phyloP scores from a whole-genome alignment of 768 basidiomycete genomes.

The Panus rudis region DNA sequence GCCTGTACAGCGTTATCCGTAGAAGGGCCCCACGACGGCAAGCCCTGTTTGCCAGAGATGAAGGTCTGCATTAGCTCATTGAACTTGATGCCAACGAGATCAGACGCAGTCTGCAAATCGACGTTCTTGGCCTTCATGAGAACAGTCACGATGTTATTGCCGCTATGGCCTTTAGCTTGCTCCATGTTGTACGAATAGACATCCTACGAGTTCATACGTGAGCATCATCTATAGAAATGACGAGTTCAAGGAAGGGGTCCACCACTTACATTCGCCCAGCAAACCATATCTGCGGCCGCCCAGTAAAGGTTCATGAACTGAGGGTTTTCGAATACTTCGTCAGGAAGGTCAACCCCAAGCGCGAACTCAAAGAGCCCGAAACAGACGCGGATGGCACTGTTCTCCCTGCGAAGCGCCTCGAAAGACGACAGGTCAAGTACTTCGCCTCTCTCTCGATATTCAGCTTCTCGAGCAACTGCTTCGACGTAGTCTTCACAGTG shows the following conservation, averaged over 20 bases:
- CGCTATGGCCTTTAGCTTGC: conserved; percentile 53
- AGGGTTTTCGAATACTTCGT: conserved; percentile 52
- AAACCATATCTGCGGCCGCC: conserved; percentile 61
- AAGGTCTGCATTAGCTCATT: conserved; percentile 44
- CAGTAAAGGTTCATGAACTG: conserved; percentile 50
- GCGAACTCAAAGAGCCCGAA: conserved; percentile 61
- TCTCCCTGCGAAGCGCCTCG: conserved; percentile 56
- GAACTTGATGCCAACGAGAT: conserved; percentile 49
- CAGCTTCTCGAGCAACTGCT: conserved; percentile 53
- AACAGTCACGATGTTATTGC: conserved; percentile 65
- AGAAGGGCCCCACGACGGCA: conserved; percentile 42
- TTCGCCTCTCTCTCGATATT: conserved; percentile 51
- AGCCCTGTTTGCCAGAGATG: conserved; percentile 33
- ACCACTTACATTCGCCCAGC: conserved; percentile 70
- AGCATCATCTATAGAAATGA: background rate
- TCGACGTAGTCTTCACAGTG: conserved; percentile 53
- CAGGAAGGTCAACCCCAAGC: conserved; percentile 57
- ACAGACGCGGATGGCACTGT: conserved; percentile 62
- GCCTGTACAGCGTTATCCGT: conserved; percentile 41
- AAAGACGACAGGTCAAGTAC: conserved; percentile 51
- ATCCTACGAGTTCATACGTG: conserved; percentile 33
- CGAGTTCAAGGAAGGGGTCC: conserved; percentile 5
- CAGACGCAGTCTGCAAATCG: conserved; percentile 50
- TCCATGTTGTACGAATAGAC: conserved; percentile 72
- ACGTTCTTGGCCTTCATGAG: conserved; percentile 51